Evolutionary conservation across 257 asterid genomes (phyloP), one percentile per base, ranked within the genome.

Genomic region (Solanum rostratum): DNA sequence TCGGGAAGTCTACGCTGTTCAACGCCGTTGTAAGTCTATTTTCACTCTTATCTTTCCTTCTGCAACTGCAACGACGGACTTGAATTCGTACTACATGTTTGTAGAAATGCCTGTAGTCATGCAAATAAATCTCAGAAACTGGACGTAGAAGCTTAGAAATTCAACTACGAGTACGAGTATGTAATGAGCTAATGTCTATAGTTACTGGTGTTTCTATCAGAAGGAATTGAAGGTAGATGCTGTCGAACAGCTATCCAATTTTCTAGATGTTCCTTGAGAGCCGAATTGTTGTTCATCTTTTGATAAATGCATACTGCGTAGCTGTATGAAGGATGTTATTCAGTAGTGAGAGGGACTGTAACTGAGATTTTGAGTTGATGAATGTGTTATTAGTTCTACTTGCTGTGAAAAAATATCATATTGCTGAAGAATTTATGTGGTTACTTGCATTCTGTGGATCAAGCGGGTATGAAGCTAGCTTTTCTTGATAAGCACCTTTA

Each of bases 1-100:
- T 96, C 84, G 99, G 99, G 43, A 96, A 96, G 87, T 94, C 99
- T 80, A 96, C 99, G 81, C 95, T 96, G 54, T 96, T 96, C 92
- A 96, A 96, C 89, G 98, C 99, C 87, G 98, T 96, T 11, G 99
- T 96, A 92, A 78, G 97, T 84, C 52, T 79, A 22, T 53, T 68
- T 85, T 50, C 11, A 43, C 15, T 66, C 2, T 30, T 66, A 50
- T 54, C 20, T 82, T 82, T 65, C 9, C 65, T 49, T 62, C n/a
- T 81, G 66, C 76, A 33, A 60, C n/a, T 81, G 66, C 76, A 33
- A 60, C 4, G 22, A 19, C 57, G 71, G 7, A 41, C 65, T 5
- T 52, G 60, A 41, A 41, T 15, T 30, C 53, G 16, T 11, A 65
- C 20, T 5, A 49, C 59, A 12, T 83, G 11, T 65, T 66, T 83